Conservation (phyloP, 106 monocot genomes). For the Dendrobium huoshanense region DNA sequence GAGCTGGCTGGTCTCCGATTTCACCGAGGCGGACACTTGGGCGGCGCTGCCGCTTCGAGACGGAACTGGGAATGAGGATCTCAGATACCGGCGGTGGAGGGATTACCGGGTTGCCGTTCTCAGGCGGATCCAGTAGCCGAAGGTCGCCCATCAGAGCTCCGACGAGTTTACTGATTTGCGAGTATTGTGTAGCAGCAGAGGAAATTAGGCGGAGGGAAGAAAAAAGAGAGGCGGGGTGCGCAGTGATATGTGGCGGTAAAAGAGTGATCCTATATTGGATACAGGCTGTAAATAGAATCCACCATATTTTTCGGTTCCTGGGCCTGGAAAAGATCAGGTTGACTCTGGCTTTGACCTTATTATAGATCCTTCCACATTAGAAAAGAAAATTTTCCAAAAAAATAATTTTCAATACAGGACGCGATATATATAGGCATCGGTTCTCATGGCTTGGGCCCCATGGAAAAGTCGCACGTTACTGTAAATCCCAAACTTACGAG, state of each 20-base stretch:
- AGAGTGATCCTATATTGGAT: background rate
- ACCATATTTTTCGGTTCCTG: background rate
- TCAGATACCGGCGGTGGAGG: background rate
- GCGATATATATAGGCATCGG: too few species aligned
- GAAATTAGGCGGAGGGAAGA: background rate
- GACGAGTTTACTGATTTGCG: background rate
- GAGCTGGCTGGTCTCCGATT: slow-evolving; percentile 42
- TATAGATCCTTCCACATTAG: too few species aligned
- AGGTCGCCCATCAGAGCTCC: slow-evolving; percentile 16
- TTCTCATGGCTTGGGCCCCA: too few species aligned
- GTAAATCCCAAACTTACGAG: too few species aligned
- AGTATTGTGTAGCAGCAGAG: background rate
- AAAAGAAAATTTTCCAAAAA: too few species aligned
- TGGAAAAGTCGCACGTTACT: too few species aligned
- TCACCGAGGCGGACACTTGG: slow-evolving; percentile 86
- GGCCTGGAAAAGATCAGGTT: background rate
- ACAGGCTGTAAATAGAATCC: background rate
- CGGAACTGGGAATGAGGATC: background rate
- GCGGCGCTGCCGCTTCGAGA: slow-evolving; percentile 71
- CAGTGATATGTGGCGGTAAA: background rate
- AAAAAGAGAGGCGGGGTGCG: background rate
- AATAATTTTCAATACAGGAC: too few species aligned
- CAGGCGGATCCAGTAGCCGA: slow-evolving; percentile 1
- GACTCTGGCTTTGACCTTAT: background rate
- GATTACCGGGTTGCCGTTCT: slow-evolving; percentile 2